A percentile compares a stretch with the other conserved stretches of the same genome.
These are phyloP conservation scores for Hypoxylon sp. DNA, from an alignment of 2,329 filamentous ascomycete species.

Conservation along the genomic window DNA sequence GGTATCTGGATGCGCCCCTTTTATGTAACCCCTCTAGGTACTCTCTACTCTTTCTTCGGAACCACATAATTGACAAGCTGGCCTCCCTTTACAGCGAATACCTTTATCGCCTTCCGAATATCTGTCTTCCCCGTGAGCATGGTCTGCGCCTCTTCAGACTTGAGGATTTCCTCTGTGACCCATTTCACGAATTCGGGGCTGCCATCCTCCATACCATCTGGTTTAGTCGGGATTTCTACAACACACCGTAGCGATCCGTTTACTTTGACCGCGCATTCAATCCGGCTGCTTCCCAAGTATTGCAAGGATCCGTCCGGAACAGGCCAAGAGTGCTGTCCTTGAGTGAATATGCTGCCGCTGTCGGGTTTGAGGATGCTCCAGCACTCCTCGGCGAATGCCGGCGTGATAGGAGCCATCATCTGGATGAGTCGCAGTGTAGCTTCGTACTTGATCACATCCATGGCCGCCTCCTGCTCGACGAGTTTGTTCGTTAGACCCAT, in stretches of 20 bases:
- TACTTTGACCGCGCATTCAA: constrained; percentile 78
- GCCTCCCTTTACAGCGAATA: constrained; percentile 66
- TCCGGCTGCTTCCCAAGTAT: constrained; percentile 64
- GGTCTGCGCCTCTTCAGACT: constrained; percentile 71
- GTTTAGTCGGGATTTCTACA: constrained; percentile 72
- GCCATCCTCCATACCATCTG: constrained; percentile 56
- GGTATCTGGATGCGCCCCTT: constrained; percentile 28
- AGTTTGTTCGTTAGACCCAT: constrained; percentile 84
- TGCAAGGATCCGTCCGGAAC: constrained; percentile 64
- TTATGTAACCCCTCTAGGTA: not conserved
- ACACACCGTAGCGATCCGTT: constrained; percentile 83
- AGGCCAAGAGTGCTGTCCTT: constrained; percentile 71
- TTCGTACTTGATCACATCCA: constrained; percentile 62
- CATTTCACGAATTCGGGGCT: constrained; percentile 65
- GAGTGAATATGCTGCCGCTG: constrained; percentile 59
- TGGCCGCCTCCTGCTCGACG: constrained; percentile 61
- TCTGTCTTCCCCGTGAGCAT: constrained; percentile 64
- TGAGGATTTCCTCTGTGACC: constrained; percentile 73
- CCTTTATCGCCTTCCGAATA: constrained; percentile 56
- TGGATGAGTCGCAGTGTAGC: constrained; percentile 72
- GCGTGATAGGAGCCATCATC: constrained; percentile 84
- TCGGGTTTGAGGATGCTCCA: constrained; percentile 72
- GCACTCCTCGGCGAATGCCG: constrained; percentile 85
- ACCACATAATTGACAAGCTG: constrained; percentile 82
- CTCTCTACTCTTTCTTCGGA: constrained; percentile 39